Evolutionary conservation across 768 basidiomycete species (phyloP).

Genomic region (Mycena belliarum): DNA sequence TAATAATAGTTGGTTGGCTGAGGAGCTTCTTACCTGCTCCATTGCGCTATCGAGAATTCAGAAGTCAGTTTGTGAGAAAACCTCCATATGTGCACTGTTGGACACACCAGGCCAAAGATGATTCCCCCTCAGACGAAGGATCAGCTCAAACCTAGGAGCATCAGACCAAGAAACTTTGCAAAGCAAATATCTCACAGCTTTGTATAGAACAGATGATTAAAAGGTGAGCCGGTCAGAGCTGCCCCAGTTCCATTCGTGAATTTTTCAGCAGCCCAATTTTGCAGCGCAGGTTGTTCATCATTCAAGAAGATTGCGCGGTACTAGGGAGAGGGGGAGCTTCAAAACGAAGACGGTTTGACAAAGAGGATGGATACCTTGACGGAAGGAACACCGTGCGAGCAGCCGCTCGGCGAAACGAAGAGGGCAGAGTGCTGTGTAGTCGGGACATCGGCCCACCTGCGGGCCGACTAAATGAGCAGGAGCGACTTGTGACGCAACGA

Average conservation of each 20-base stretch:
- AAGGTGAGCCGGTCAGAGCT: conserved; percentile 50
- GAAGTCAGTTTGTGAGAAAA: no score
- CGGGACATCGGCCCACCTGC: conserved; percentile 81
- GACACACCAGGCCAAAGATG: conserved; percentile 66
- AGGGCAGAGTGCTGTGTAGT: conserved; percentile 49
- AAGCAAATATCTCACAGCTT: conserved; percentile 41
- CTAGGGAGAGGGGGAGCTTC: conserved; percentile 30
- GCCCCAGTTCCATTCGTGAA: conserved; percentile 66
- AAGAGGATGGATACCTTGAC: conserved; percentile 29
- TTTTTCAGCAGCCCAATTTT: conserved; percentile 70
- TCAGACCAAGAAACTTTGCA: background rate
- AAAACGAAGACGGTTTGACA: no score
- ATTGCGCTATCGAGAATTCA: conserved; percentile 34
- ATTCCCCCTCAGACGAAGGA: conserved; percentile 68
- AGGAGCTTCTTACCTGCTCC: conserved; percentile 37
- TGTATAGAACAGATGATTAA: conserved; percentile 62
- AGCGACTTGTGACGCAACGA: background rate
- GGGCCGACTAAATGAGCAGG: background rate
- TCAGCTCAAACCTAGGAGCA: conserved; percentile 55
- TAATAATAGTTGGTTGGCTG: no score
- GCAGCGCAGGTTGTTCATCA: conserved; percentile 72
- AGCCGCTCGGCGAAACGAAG: conserved; percentile 45
- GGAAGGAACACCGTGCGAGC: conserved; percentile 61
- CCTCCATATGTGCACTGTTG: no score
- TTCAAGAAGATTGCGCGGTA: conserved; percentile 76